Percentiles rank a stretch among this genome's conserved stretches.
These are phyloP conservation scores for Rubroshorea leprosula DNA, from an alignment of 345 rosid species.

Conservation along the genomic window DNA sequence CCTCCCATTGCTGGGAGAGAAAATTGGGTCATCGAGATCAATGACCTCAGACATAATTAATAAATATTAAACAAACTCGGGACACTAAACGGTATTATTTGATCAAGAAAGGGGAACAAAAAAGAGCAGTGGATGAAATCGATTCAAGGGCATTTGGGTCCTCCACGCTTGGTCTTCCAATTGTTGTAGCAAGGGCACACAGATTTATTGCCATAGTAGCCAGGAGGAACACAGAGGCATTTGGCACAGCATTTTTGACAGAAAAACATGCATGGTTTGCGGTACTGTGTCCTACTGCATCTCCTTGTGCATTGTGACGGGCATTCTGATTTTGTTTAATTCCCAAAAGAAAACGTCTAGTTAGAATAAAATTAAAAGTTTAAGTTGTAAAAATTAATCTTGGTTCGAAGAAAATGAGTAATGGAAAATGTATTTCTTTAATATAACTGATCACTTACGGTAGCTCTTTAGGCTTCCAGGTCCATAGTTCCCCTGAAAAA, in stretches of 20 bases:
- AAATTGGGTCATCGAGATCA: too few relatives aligned
- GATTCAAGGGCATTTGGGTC: slow-evolving; percentile 64
- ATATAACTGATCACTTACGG: slow-evolving; percentile 29
- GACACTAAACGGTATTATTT: too few relatives aligned
- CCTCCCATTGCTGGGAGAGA: too few relatives aligned
- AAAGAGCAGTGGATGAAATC: not conserved
- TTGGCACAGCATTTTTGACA: slow-evolving; percentile 66
- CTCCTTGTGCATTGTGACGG: slow-evolving; percentile 46
- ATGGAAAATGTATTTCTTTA: not conserved
- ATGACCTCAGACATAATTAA: too few relatives aligned
- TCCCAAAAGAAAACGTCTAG: not conserved
- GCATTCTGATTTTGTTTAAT: slow-evolving; percentile 37
- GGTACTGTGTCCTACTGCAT: slow-evolving; percentile 57
- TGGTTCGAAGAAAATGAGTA: not conserved
- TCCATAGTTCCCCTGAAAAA: slow-evolving; percentile 30
- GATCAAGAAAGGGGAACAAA: too few relatives aligned
- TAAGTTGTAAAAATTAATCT: not conserved
- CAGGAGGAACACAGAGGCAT: slow-evolving; percentile 84
- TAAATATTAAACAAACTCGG: too few relatives aligned
- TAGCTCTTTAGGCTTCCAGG: slow-evolving; percentile 42
- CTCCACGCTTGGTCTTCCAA: slow-evolving; percentile 67
- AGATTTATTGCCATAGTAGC: slow-evolving; percentile 55
- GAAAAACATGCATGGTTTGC: slow-evolving; percentile 70
- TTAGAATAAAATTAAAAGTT: not conserved
- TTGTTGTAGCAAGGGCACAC: slow-evolving; percentile 72